phyloP scores from a whole-genome alignment of 192 early-diverging fungal species.

The Linnemannia hyalina region DNA sequence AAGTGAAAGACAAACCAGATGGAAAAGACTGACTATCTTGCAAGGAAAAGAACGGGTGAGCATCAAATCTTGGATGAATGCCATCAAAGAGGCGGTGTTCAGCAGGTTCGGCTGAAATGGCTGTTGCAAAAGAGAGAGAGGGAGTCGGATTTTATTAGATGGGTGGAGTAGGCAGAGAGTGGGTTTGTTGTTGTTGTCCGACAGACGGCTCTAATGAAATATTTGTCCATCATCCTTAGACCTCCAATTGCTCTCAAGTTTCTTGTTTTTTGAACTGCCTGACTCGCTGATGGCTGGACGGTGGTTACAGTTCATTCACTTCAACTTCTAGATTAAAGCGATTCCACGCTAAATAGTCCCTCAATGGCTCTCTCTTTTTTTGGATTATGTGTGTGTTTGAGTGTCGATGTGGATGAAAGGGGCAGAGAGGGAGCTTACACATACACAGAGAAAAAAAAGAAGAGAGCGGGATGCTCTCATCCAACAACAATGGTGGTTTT shows the following conservation, averaged over 20 bases:
- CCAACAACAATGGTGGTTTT: not conserved
- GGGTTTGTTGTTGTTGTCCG: not conserved
- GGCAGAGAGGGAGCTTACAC: not conserved
- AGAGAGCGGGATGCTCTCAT: not conserved
- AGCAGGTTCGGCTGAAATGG: not conserved
- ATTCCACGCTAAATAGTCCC: no score
- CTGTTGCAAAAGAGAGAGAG: no score
- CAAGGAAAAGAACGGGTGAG: not conserved
- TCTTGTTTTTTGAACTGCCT: not conserved
- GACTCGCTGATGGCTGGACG: not conserved
- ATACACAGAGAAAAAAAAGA: not conserved
- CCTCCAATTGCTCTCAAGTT: conserved; percentile 2
- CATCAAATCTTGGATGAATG: not conserved
- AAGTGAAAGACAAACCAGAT: no score
- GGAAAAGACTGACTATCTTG: no score
- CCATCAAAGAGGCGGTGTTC: not conserved
- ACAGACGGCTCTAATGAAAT: not conserved
- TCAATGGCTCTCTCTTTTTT: not conserved
- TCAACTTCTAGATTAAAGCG: not conserved
- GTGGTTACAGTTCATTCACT: not conserved
- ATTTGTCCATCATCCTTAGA: not conserved
- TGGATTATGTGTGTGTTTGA: not conserved
- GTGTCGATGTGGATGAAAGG: not conserved
- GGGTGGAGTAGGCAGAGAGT: not conserved
- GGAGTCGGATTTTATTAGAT: no score